Base-by-base conservation (phyloP, 768 basidiomycete species). In the Kwoniella sp. region DNA sequence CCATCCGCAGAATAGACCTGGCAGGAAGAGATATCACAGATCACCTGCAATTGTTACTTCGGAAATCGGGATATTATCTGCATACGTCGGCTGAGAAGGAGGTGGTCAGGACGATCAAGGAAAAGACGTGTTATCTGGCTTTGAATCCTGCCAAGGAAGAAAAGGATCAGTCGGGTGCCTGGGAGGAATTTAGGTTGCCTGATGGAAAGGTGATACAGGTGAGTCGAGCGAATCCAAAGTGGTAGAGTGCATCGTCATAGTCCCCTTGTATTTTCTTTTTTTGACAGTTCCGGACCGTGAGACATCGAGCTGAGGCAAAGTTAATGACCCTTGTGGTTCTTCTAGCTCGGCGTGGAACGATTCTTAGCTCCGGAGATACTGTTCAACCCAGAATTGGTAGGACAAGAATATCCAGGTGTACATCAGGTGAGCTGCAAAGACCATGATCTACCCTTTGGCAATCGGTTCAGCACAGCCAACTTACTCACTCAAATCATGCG, bases 81-180 rank as follows among this genome's bases (percentile, higher is more conserved):
- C 92, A 96, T 75, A 99, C 96, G 0, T 93, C 93, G 25, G 95
- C 96, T 25, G 96, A 99, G 82, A 89, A 90, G 59, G 96, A 99
- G 82, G 90, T 98, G 13, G 93, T 99, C 17, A 86, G 96, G 68
- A 91, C 91, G 56, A 96, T 98, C 82, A 99, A 99, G 82, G 96
- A 99, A 83, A 98, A 97, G 80, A 91, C 90, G 65, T 99, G 95
- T 78, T 98, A 99, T 82, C 84, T 98, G 60, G 93, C 96, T 7
- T 78, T 92, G 31, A 93, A 93, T 74, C 93, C 94, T 2, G 84
- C 86, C 1, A 97, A 98, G 81, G 96, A 98, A 80, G 94, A 97
- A 82, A 98, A 97, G 79, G 94, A 98, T 55, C 83, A 74, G 56
- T 76, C 64, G 9, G 88, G 90, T 9, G 87, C 89, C 23, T 83